Base-by-base conservation (phyloP, 768 basidiomycete species). In the Cystobasidium tubakii region DNA sequence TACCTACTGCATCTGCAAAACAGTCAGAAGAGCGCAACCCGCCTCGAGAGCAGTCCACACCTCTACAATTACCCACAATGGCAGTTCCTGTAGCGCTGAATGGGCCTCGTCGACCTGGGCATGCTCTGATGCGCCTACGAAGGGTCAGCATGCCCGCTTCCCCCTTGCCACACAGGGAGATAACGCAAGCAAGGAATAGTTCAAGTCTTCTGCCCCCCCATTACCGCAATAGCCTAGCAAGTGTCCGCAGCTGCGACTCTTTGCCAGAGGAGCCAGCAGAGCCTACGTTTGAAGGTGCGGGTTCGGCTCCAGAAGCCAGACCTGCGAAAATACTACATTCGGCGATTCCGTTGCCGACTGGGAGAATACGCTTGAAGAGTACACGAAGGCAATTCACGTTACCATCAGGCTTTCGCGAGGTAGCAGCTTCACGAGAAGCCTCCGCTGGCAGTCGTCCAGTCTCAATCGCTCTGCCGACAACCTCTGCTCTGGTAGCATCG, bases 241-340 rank as follows among this genome's bases (percentile, higher is more conserved):
- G 73, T 34, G 73, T 76, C 17, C 29, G 73, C 15, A 78, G 77
- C 70, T 76, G 77, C 34, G 77, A 74, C 4, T 75, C 73, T 44
- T 57, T 78, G 43, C 72, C 73, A 1, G 76, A 79, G 55, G 74
- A 53, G 0, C 73, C 71, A 21, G 44, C 17, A 21, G 57, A 60
- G 29, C 29, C 17, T 34, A 29, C 57, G 6, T 29, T 34, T 12
- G 53, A 25, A 33, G 21, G 1, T 19, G 62, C 50, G 19, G 39
- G 19, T 50, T 34, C 36, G 53, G 6, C 73, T 65, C 29, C 39
- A 19, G 27, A 27, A 17, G 31, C 25, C 36, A 44, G 12, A 21
- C 23, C 43, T 13, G 34, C 19, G 15, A 34, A 31, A 17, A 33
- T 53, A 29, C 17, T 42, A 54, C 19, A 33, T 19, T 13, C 46